These are phyloP conservation scores for Glarea lozoyensis DNA, from an alignment of 495 filamentous ascomycete genomes.

Conservation along the genomic window DNA sequence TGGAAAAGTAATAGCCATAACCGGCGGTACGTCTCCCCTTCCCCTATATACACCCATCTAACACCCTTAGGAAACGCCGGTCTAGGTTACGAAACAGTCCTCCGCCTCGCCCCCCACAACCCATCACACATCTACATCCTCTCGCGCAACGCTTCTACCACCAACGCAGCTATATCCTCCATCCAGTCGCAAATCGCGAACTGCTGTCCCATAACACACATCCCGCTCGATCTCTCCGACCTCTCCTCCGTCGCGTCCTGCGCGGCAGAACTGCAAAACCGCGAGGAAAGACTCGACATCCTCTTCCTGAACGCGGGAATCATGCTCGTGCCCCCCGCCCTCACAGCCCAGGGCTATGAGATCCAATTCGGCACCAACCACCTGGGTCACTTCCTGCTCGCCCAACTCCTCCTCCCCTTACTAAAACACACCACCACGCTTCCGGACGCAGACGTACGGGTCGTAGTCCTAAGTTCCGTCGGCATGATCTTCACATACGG, in stretches of 20 bases:
- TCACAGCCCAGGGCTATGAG: conserved; percentile 55
- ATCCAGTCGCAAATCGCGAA: conserved; percentile 21
- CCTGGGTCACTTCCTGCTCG: conserved; percentile 59
- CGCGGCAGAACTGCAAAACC: conserved; percentile 2
- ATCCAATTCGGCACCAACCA: conserved; percentile 65
- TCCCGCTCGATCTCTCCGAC: conserved; percentile 11
- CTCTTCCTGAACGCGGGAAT: conserved; percentile 66
- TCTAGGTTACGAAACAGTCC: conserved; percentile 54
- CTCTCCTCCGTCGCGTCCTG: conserved; percentile 6
- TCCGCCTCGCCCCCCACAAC: conserved; percentile 50
- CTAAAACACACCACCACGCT: conserved; percentile 33
- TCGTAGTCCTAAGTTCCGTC: conserved; percentile 31
- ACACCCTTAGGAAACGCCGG: conserved; percentile 49
- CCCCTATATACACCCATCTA: not conserved
- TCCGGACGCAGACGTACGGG: conserved; percentile 31
- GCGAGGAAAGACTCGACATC: conserved; percentile 35
- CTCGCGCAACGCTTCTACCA: conserved; percentile 44
- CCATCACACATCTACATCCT: conserved; percentile 55
- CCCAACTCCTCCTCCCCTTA: conserved; percentile 51
- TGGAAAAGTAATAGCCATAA: conserved; percentile 53
- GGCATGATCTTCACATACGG: conserved; percentile 27
- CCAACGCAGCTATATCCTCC: conserved; percentile 37
- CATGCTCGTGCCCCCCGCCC: conserved; percentile 40
- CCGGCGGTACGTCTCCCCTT: conserved; percentile 38
- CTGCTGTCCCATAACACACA: conserved; percentile 4